Conservation (phyloP, 2,329 filamentous ascomycete genomes). For the Phoma sp. region DNA sequence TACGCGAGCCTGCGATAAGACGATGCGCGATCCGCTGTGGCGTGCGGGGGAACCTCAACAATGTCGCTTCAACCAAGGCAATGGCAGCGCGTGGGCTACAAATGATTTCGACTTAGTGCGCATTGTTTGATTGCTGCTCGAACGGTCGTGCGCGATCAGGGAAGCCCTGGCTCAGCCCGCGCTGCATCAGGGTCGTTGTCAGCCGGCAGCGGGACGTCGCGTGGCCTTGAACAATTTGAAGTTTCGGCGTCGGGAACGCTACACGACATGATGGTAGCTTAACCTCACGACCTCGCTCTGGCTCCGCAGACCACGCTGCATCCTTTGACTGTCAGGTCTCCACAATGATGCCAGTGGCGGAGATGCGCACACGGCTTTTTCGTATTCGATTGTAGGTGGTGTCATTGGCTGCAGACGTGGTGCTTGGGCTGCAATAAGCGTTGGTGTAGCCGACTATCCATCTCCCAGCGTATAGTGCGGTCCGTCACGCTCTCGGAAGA, state of each 20-base stretch:
- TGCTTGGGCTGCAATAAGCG: constrained; percentile 22
- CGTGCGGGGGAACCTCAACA: constrained; percentile 29
- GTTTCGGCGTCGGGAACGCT: constrained; percentile 29
- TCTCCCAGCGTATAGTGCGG: constrained; percentile 28
- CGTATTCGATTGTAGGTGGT: constrained; percentile 15
- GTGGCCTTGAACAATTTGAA: constrained; percentile 16
- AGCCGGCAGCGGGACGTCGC: constrained; percentile 21
- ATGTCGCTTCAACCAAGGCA: constrained; percentile 3
- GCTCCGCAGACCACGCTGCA: constrained; percentile 6
- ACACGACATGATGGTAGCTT: constrained; percentile 31
- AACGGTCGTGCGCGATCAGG: constrained; percentile 5
- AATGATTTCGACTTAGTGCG: neutral
- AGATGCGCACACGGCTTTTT: constrained; percentile 25
- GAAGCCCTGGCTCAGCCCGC: constrained; percentile 3
- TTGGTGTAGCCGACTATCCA: constrained; percentile 19
- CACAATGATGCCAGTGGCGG: constrained; percentile 14
- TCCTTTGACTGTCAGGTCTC: constrained; percentile 2
- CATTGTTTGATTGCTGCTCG: neutral
- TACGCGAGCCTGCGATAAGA: constrained; percentile 15
- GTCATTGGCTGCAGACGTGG: constrained; percentile 8
- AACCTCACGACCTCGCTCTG: constrained; percentile 25
- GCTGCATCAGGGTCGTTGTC: constrained; percentile 11
- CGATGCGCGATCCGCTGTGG: constrained; percentile 11
- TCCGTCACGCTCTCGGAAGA: constrained; percentile 28
- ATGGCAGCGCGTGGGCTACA: neutral